A percentile compares a stretch with the other conserved stretches of the same genome.
These are phyloP conservation scores for Boletus reticulatus DNA, from an alignment of 768 basidiomycete genomes.

Conservation along the genomic window DNA sequence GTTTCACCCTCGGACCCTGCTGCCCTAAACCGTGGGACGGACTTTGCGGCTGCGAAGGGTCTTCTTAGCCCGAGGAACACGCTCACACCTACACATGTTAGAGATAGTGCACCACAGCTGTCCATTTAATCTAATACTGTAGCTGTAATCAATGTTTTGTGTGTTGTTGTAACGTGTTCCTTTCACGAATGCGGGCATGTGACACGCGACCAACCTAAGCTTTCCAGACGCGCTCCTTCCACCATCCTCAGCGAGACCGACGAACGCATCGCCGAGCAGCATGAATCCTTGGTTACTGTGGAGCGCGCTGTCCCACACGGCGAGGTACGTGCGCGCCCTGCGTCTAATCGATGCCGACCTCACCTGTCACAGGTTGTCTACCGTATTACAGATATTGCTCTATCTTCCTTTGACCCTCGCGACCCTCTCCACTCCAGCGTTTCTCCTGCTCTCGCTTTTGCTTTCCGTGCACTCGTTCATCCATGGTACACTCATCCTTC, in stretches of 20 bases:
- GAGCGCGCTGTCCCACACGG: slow-evolving; percentile 63
- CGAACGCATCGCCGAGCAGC: not conserved
- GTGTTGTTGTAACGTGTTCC: not conserved
- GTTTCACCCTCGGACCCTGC: slow-evolving; percentile 84
- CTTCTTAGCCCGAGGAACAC: slow-evolving; percentile 60
- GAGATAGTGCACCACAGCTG: slow-evolving; percentile 20
- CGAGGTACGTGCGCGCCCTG: slow-evolving; percentile 41
- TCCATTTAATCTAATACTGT: slow-evolving; percentile 22
- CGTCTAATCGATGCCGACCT: not conserved
- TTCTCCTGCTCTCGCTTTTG: slow-evolving; percentile 77
- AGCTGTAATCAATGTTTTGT: not conserved
- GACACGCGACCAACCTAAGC: too few relatives aligned
- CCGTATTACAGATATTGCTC: slow-evolving; percentile 75
- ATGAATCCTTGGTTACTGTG: slow-evolving; percentile 64
- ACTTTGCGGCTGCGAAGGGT: slow-evolving; percentile 89
- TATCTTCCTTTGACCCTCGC: slow-evolving; percentile 84
- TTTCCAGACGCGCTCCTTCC: too few relatives aligned
- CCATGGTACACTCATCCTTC: slow-evolving; percentile 73
- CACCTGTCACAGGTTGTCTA: slow-evolving; percentile 54
- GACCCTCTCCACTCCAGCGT: slow-evolving; percentile 76
- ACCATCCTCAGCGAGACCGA: not conserved
- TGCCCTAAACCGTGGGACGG: slow-evolving; percentile 62
- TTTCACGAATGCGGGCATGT: too few relatives aligned
- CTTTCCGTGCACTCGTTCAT: slow-evolving; percentile 74
- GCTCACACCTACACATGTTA: slow-evolving; percentile 20